Conservation (phyloP, 108 stramenopile species). For the Skeletonema grethae region DNA sequence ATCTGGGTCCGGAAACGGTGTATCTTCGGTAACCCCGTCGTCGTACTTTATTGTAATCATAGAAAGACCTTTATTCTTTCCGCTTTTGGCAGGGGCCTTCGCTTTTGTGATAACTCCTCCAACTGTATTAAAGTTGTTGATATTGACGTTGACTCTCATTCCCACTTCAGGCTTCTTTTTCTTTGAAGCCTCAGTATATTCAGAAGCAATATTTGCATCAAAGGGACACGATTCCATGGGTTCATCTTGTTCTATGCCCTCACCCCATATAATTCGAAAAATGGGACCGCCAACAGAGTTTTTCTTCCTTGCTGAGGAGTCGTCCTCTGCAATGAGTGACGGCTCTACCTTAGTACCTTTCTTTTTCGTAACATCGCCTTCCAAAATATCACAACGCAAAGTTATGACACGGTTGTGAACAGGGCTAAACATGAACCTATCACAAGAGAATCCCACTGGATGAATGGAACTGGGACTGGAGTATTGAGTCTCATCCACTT, state of each 20-base stretch:
- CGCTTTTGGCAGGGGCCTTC: slow-evolving; percentile 23
- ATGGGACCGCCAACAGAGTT: slow-evolving; percentile 59
- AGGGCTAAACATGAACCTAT: slow-evolving; percentile 81
- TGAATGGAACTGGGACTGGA: slow-evolving; percentile 62
- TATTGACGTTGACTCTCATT: slow-evolving; percentile 76
- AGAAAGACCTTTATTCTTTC: slow-evolving; percentile 26
- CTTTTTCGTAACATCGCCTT: slow-evolving; percentile 19
- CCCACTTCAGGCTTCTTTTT: slow-evolving; percentile 42
- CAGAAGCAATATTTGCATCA: slow-evolving; percentile 60
- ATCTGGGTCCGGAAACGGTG: slow-evolving; percentile 79
- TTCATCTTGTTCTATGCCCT: slow-evolving; percentile 78
- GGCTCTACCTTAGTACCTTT: slow-evolving; percentile 10
- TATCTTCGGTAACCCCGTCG: slow-evolving; percentile 72
- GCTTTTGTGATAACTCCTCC: slow-evolving; percentile 64
- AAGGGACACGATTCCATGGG: slow-evolving; percentile 51
- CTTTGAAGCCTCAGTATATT: slow-evolving; percentile 44
- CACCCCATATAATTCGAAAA: slow-evolving; percentile 87
- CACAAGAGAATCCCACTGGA: slow-evolving; percentile 85
- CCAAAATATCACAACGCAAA: slow-evolving; percentile 79
- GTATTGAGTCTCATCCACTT: slow-evolving; percentile 39
- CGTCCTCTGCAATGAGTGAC: slow-evolving; percentile 13
- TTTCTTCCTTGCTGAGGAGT: slow-evolving; percentile 1
- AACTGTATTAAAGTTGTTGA: slow-evolving; percentile 61
- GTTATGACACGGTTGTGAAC: slow-evolving; percentile 78
- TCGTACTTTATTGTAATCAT: slow-evolving; percentile 73